phyloP scores from a whole-genome alignment of 2,329 filamentous ascomycete species.

The Nemania serpens region DNA sequence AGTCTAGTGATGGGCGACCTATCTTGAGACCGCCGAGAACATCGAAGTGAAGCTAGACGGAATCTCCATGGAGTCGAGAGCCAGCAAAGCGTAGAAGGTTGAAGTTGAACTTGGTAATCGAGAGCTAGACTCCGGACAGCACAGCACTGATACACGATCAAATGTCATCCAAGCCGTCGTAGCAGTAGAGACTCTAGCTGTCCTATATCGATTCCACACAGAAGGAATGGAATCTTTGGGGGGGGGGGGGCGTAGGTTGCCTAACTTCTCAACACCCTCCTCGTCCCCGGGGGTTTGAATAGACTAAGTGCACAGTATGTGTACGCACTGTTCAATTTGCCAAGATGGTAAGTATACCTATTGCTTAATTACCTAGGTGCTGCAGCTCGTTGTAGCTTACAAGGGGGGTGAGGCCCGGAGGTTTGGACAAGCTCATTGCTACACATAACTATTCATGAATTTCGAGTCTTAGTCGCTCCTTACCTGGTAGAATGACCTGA shows the following conservation, averaged over 20 bases:
- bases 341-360: conserved; percentile 8
- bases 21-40: neutral
- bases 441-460: conserved; percentile 7
- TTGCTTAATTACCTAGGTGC: neutral
- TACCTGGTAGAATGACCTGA: neutral
- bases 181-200: neutral
- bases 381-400: neutral
- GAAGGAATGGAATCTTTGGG: neutral
- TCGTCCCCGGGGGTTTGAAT: neutral
- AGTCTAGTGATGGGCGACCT: conserved; percentile 1
- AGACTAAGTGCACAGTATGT: conserved; percentile 4
- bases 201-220: neutral
- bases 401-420: conserved; percentile 7
- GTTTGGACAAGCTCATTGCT: conserved; percentile 11
- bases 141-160: neutral
- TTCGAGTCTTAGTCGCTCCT: neutral
- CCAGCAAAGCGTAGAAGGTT: neutral
- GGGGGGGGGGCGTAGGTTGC: conserved; percentile 8
- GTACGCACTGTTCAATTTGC: conserved; percentile 5
- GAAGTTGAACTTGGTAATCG: neutral
- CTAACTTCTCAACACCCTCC: neutral
- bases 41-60: neutral
- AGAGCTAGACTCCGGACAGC: neutral
- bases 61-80: neutral
- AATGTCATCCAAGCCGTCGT: neutral